Evolutionary conservation across 306 rosid genomes (phyloP).

Genomic region (Cercis canadensis): DNA sequence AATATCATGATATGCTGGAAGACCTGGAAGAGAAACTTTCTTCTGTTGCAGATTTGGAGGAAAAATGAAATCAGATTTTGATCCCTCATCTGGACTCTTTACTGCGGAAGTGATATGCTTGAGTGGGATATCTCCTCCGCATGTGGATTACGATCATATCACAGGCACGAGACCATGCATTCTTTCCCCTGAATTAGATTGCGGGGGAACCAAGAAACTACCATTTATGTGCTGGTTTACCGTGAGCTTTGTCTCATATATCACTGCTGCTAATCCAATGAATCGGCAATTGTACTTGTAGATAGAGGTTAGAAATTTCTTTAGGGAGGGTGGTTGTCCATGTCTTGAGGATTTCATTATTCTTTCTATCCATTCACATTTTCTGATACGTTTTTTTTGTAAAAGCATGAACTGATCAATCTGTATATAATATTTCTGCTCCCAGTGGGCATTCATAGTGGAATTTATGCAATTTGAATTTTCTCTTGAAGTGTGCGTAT

Average conservation of each 20-base stretch:
- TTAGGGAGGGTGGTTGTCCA: slow-evolving; percentile 52
- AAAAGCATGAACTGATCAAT: slow-evolving; percentile 34
- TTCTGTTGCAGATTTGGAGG: slow-evolving; percentile 52
- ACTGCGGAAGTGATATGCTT: slow-evolving; percentile 34
- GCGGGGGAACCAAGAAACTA: slow-evolving; percentile 29
- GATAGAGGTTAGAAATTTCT: slow-evolving; percentile 49
- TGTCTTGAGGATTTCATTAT: slow-evolving; percentile 48
- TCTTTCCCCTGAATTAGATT: slow-evolving; percentile 33
- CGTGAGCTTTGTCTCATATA: slow-evolving; percentile 17
- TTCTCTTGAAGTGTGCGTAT: neutral
- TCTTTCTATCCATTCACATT: slow-evolving; percentile 33
- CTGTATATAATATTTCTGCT: slow-evolving; percentile 41
- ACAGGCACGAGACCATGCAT: slow-evolving; percentile 29
- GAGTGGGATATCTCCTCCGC: slow-evolving; percentile 23
- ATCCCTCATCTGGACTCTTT: slow-evolving; percentile 35
- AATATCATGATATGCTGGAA: slow-evolving; percentile 78
- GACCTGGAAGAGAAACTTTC: slow-evolving; percentile 79
- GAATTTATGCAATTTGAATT: slow-evolving; percentile 28
- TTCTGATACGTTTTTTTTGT: slow-evolving; percentile 39
- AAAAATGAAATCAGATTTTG: slow-evolving; percentile 36
- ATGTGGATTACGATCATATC: slow-evolving; percentile 13
- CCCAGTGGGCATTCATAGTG: slow-evolving; percentile 39
- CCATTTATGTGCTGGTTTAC: slow-evolving; percentile 27
- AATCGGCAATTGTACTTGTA: slow-evolving; percentile 46
- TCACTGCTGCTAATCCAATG: slow-evolving; percentile 34